A percentile compares a stretch with the other conserved stretches of the same genome.
phyloP scores from a whole-genome alignment of 225 moss, liverwort and hornwort genomes.

The Marchantia polymorpha region DNA sequence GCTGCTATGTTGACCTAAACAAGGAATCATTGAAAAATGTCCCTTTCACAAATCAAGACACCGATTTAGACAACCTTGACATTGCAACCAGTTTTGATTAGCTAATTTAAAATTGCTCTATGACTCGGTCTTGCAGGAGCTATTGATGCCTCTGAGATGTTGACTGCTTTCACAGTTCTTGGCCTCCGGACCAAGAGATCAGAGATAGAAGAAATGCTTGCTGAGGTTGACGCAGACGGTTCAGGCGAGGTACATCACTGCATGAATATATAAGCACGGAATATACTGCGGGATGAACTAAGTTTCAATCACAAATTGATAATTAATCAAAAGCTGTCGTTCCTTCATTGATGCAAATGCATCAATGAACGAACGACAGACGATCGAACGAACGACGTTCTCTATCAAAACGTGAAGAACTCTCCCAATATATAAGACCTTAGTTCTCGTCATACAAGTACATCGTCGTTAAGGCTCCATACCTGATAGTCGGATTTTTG shows the following conservation, averaged over 20 bases:
- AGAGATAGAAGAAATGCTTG: constrained; percentile 61
- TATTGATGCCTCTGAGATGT: constrained; percentile 59
- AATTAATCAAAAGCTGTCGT: too few species aligned
- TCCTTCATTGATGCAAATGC: too few species aligned
- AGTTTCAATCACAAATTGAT: too few species aligned
- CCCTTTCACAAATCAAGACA: not conserved
- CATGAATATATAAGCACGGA: not conserved
- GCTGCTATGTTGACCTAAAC: too few species aligned
- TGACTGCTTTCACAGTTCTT: constrained; percentile 66
- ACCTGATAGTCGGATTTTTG: constrained; percentile 11
- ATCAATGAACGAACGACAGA: too few species aligned
- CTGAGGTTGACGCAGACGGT: constrained; percentile 68
- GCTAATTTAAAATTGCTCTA: not conserved
- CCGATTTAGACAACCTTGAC: not conserved
- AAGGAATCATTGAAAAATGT: too few species aligned
- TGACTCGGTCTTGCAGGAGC: constrained; percentile 41
- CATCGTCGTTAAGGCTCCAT: not conserved
- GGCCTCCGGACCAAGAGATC: constrained; percentile 59
- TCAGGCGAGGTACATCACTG: constrained; percentile 59
- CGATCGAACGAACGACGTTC: too few species aligned
- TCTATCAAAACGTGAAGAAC: too few species aligned
- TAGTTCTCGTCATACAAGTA: too few species aligned
- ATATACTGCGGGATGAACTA: too few species aligned
- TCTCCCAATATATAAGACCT: too few species aligned
- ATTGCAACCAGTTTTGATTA: not conserved